Evolutionary conservation across 2,329 filamentous ascomycete species (phyloP).

Genomic region (Cladosporium sp.): DNA sequence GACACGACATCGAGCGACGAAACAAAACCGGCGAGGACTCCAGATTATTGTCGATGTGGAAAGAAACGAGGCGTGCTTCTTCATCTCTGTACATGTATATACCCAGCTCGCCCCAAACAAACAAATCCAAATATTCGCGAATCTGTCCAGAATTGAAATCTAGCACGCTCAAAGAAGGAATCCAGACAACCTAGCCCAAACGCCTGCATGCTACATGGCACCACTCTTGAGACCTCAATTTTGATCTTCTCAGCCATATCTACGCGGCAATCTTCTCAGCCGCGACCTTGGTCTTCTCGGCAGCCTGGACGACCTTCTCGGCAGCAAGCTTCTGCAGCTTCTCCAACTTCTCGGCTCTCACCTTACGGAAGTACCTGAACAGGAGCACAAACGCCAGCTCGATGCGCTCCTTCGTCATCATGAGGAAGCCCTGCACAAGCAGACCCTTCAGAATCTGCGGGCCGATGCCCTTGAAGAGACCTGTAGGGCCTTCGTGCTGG

Average conservation of each 20-base stretch:
- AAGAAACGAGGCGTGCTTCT: conserved; percentile 8
- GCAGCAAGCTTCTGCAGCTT: conserved; percentile 67
- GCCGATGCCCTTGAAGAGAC: conserved; percentile 95
- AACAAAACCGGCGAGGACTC: background rate
- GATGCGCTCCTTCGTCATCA: conserved; percentile 99
- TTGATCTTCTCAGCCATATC: background rate
- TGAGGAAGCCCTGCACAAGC: conserved; percentile 89
- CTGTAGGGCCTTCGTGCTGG: conserved; percentile 76
- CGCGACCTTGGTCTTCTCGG: conserved; percentile 46
- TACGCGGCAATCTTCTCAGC: conserved; percentile 19
- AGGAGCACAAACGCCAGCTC: conserved; percentile 86
- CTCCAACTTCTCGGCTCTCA: conserved; percentile 70
- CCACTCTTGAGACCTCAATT: background rate
- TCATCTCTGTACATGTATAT: conserved; percentile 31
- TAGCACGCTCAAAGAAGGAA: background rate
- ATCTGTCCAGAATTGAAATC: background rate
- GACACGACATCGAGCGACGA: background rate
- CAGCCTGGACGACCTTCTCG: conserved; percentile 44
- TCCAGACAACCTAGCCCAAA: conserved; percentile 1
- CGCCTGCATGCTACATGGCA: conserved; percentile 14
- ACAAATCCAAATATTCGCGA: background rate
- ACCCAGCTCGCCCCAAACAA: conserved; percentile 19
- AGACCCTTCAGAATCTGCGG: conserved; percentile 93
- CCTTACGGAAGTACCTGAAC: conserved; percentile 74
- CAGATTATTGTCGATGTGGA: background rate